Evolutionary conservation across 1,139 yeast genomes (phyloP).

Genomic region (Lizanozyma gosingica): DNA sequence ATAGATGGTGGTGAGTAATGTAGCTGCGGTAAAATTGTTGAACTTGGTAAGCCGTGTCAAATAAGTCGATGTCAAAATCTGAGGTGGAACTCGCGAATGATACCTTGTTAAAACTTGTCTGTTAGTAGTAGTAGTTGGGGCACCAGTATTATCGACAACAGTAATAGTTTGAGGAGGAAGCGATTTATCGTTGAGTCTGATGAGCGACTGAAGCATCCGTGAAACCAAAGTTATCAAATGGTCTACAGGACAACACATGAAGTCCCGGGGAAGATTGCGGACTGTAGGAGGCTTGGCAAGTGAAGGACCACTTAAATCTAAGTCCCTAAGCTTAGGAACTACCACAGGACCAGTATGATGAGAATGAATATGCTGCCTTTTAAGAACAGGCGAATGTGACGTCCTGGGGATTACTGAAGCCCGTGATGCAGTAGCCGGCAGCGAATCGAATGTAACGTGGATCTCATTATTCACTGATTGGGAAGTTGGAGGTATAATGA

Average conservation of each 20-base stretch:
- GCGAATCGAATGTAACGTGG: not conserved
- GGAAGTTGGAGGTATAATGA: no score
- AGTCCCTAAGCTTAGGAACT: not conserved
- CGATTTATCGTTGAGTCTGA: slow-evolving; percentile 56
- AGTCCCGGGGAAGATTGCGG: slow-evolving; percentile 41
- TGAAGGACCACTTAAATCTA: not conserved
- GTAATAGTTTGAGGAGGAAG: slow-evolving; percentile 18
- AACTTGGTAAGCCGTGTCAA: slow-evolving; percentile 70
- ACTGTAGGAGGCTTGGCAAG: not conserved
- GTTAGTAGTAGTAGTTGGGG: slow-evolving; percentile 11
- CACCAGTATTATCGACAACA: slow-evolving; percentile 6
- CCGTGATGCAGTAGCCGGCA: not conserved
- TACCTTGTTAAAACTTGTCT: slow-evolving; percentile 60
- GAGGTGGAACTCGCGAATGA: slow-evolving; percentile 89
- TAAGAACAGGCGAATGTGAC: not conserved
- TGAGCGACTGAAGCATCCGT: slow-evolving; percentile 70
- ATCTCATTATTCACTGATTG: not conserved
- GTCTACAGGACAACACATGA: slow-evolving; percentile 58
- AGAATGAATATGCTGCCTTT: not conserved
- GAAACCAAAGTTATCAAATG: slow-evolving; percentile 67
- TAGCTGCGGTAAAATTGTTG: slow-evolving; percentile 77
- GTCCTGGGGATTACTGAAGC: not conserved
- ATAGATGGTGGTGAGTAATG: slow-evolving; percentile 71
- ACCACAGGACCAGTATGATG: not conserved
- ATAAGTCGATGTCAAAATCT: slow-evolving; percentile 72